Conservation (phyloP, 192 early-diverging fungal genomes). For the Spizellomyces punctatus region DNA sequence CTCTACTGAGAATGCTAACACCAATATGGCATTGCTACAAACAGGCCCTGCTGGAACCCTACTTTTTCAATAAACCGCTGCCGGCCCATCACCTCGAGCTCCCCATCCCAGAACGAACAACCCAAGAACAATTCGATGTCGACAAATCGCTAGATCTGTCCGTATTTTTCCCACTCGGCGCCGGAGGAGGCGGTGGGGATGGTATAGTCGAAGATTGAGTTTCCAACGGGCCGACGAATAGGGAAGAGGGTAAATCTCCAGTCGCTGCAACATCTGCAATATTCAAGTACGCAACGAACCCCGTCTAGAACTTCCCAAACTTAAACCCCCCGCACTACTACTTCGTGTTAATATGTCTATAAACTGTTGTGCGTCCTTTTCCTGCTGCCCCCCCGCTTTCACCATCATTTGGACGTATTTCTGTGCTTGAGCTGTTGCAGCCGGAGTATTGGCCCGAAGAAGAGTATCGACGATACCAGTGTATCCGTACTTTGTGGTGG, state of each 20-base stretch:
- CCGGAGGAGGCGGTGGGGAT: background rate
- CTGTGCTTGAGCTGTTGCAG: slow-evolving; percentile 32
- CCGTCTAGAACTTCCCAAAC: no score
- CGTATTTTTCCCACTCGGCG: slow-evolving; percentile 33
- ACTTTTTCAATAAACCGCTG: slow-evolving; percentile 58
- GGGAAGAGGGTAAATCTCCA: no score
- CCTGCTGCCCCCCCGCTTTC: slow-evolving; percentile 36
- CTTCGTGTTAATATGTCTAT: slow-evolving; percentile 7
- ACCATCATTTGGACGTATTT: slow-evolving; percentile 40
- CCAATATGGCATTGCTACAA: background rate
- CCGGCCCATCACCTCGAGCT: slow-evolving; percentile 62
- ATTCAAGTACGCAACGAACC: no score
- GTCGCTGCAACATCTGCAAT: no score
- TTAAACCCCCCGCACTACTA: no score
- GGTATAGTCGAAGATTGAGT: no score
- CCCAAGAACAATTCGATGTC: slow-evolving; percentile 52
- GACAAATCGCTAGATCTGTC: slow-evolving; percentile 44
- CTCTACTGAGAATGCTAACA: background rate
- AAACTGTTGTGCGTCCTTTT: slow-evolving; percentile 31
- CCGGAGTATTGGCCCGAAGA: slow-evolving; percentile 9
- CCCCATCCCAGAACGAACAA: slow-evolving; percentile 52
- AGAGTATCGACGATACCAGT: slow-evolving; percentile 35
- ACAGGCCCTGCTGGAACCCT: slow-evolving; percentile 54
- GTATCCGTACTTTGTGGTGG: slow-evolving; percentile 31
- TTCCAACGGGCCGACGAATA: no score